Evolutionary conservation across 1,139 yeast species (phyloP).

Genomic region (Pichia terricola): DNA sequence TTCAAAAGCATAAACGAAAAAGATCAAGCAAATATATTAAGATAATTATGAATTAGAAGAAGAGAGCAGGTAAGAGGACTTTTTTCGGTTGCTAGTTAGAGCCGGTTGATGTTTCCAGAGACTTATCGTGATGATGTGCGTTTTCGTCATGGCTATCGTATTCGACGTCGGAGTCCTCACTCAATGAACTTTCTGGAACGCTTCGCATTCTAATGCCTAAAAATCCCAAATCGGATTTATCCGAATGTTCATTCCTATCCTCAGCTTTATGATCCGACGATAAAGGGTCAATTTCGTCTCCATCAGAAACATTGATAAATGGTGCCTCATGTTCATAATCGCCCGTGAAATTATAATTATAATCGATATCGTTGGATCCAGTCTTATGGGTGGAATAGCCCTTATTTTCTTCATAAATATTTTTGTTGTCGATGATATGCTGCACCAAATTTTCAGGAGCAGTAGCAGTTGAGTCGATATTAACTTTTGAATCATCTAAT

Average conservation of each 20-base stretch:
- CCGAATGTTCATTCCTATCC: background rate
- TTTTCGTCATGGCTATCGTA: constrained; percentile 3
- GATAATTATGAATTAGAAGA: no score
- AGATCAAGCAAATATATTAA: no score
- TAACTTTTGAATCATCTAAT: constrained; percentile 8
- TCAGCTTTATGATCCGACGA: constrained; percentile 9
- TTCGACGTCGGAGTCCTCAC: constrained; percentile 3
- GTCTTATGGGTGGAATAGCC: no score
- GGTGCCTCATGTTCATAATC: no score
- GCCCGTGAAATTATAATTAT: no score
- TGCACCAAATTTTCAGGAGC: constrained; percentile 9
- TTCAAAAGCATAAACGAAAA: no score
- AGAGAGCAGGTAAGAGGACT: background rate
- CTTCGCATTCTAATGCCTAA: constrained; percentile 14
- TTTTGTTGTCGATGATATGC: constrained; percentile 6
- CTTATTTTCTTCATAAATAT: background rate
- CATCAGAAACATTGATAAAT: background rate
- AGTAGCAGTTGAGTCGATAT: constrained; percentile 8
- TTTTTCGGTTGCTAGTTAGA: no score
- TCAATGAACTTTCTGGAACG: background rate
- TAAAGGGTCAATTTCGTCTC: constrained; percentile 6
- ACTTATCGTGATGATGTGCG: no score
- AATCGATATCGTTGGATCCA: no score
- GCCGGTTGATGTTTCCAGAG: no score
- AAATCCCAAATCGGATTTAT: constrained; percentile 12